phyloP scores from a whole-genome alignment of 1,139 yeast genomes.

The Scheffersomyces parashehatae region DNA sequence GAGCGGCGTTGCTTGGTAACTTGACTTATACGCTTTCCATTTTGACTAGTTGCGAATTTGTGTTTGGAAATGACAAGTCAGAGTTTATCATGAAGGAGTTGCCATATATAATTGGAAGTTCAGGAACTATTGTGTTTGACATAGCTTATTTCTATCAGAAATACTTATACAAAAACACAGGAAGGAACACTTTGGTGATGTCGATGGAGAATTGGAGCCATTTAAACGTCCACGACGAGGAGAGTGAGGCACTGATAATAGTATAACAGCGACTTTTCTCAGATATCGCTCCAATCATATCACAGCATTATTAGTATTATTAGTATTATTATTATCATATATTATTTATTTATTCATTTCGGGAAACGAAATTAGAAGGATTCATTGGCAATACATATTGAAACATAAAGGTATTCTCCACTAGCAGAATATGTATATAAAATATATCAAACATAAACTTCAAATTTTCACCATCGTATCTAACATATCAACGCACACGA shows the following conservation, averaged over 20 bases:
- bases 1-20: conserved; percentile 79
- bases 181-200: conserved; percentile 27
- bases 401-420: too few species aligned
- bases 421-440: too few species aligned
- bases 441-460: too few species aligned
- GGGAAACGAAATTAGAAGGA: too few species aligned
- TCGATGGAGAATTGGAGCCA: conserved; percentile 25
- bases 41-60: conserved; percentile 49
- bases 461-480: too few species aligned
- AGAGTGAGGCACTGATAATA: neutral
- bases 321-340: too few species aligned
- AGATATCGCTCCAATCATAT: too few species aligned
- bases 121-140: conserved; percentile 85
- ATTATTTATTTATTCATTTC: too few species aligned
- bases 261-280: neutral
- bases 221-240: conserved; percentile 4
- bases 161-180: conserved; percentile 33
- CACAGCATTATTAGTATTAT: too few species aligned
- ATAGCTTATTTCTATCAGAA: conserved; percentile 70
- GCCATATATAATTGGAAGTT: conserved; percentile 82
- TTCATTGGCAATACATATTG: too few species aligned
- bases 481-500: too few species aligned
- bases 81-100: conserved; percentile 66
- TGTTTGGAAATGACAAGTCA: conserved; percentile 31
- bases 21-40: conserved; percentile 78